These are phyloP conservation scores for Calonectria crousiana DNA, from an alignment of 2,329 filamentous ascomycete genomes.

Conservation along the genomic window DNA sequence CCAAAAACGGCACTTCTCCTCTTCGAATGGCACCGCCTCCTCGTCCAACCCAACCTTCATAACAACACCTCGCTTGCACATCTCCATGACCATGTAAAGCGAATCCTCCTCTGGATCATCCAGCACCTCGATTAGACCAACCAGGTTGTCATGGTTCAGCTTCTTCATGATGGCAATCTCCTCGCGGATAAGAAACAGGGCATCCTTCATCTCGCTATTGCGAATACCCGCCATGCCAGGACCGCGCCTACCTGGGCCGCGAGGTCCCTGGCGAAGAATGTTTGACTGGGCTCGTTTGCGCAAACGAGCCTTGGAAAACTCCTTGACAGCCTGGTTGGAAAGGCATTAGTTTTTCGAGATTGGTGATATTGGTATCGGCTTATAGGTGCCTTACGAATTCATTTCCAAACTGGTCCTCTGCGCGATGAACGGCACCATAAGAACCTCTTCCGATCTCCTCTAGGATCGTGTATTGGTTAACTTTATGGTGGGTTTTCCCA, in stretches of 20 bases:
- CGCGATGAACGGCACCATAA: slow-evolving; percentile 92
- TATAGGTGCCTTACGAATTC: slow-evolving; percentile 80
- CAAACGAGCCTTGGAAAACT: slow-evolving; percentile 93
- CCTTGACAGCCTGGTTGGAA: slow-evolving; percentile 83
- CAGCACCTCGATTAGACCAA: slow-evolving; percentile 91
- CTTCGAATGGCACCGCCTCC: slow-evolving; percentile 82
- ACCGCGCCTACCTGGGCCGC: slow-evolving; percentile 47
- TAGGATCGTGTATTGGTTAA: slow-evolving; percentile 95
- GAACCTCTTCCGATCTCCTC: slow-evolving; percentile 98
- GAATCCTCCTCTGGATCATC: slow-evolving; percentile 97
- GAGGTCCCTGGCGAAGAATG: slow-evolving; percentile 72
- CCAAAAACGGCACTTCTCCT: slow-evolving; percentile 88
- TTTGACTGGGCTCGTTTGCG: slow-evolving; percentile 92
- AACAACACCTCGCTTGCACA: slow-evolving; percentile 97
- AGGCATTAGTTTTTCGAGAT: slow-evolving; percentile 29
- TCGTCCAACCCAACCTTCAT: slow-evolving; percentile 96
- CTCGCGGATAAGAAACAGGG: slow-evolving; percentile 89
- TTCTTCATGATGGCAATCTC: slow-evolving; percentile 99
- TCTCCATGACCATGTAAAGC: slow-evolving; percentile 98
- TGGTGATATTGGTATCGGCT: background rate
- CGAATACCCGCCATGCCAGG: slow-evolving; percentile 44
- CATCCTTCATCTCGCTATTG: slow-evolving; percentile 72
- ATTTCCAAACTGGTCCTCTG: slow-evolving; percentile 87
- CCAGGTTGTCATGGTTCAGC: slow-evolving; percentile 93
- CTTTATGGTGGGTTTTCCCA: slow-evolving; percentile 82